Evolutionary conservation across 2,329 filamentous ascomycete species (phyloP).

Genomic region (Cercospora janseana): DNA sequence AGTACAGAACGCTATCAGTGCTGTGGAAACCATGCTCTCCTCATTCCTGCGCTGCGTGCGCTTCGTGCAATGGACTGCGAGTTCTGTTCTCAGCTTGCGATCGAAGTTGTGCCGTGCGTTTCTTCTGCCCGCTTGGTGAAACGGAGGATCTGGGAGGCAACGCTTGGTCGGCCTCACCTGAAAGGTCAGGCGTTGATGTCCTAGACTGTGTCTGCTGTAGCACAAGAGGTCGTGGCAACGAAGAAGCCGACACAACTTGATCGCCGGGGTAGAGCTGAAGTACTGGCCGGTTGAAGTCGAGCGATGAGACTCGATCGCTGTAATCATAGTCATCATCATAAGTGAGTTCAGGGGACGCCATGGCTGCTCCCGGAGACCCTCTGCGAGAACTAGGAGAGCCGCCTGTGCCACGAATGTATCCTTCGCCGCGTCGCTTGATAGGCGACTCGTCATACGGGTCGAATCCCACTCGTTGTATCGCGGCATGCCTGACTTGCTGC

Average conservation of each 20-base stretch:
- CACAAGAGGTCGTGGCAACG: constrained; percentile 17
- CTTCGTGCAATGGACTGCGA: constrained; percentile 26
- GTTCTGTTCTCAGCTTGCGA: constrained; percentile 24
- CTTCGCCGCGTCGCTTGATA: constrained; percentile 63
- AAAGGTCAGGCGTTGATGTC: constrained; percentile 24
- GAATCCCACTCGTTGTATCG: constrained; percentile 63
- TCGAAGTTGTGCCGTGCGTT: constrained; percentile 18
- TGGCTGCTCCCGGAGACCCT: constrained; percentile 13
- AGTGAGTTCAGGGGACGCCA: constrained; percentile 8
- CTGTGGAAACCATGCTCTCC: not conserved
- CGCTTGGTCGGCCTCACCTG: constrained; percentile 22
- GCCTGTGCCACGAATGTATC: constrained; percentile 47
- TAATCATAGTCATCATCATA: constrained; percentile 27
- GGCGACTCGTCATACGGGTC: constrained; percentile 71
- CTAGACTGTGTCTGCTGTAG: constrained; percentile 29
- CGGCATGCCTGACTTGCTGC: constrained; percentile 59
- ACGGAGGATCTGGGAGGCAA: constrained; percentile 19
- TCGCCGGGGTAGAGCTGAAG: constrained; percentile 7
- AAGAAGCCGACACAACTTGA: constrained; percentile 13
- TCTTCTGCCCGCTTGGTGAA: constrained; percentile 22
- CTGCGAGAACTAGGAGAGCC: constrained; percentile 12
- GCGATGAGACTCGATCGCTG: constrained; percentile 19
- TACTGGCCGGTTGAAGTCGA: constrained; percentile 15
- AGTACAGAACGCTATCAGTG: constrained; percentile 6
- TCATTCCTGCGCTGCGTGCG: constrained; percentile 2